Conservation (phyloP, 2,329 filamentous ascomycete genomes). For the Xylariaceae sp. region DNA sequence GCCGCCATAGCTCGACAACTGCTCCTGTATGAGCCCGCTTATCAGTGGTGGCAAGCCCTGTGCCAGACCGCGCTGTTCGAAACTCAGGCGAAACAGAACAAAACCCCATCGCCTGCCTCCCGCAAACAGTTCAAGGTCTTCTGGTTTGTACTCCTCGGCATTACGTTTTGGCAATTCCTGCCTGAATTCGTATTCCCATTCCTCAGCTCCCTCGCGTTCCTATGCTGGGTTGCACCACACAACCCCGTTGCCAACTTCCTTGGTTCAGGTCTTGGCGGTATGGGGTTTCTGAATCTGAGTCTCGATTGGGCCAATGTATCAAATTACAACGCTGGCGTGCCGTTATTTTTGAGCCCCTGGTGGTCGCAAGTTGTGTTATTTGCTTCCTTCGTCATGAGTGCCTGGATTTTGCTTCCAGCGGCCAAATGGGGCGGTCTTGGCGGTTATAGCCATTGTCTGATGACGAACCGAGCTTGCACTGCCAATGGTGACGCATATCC, state of each 20-base stretch:
- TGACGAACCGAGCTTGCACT: constrained; percentile 52
- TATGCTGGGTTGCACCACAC: constrained; percentile 58
- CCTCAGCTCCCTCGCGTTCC: constrained; percentile 53
- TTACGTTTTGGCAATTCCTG: constrained; percentile 57
- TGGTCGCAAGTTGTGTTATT: constrained; percentile 55
- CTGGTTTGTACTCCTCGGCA: constrained; percentile 46
- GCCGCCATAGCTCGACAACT: constrained; percentile 53
- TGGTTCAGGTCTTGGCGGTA: constrained; percentile 55
- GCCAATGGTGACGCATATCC: constrained; percentile 45
- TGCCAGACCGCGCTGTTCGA: constrained; percentile 55
- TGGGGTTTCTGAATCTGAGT: constrained; percentile 55
- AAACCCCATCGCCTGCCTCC: constrained; percentile 43
- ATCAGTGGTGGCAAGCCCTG: constrained; percentile 46
- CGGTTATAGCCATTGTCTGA: constrained; percentile 47
- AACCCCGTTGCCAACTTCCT: constrained; percentile 56
- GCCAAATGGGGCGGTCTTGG: constrained; percentile 54
- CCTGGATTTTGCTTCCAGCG: constrained; percentile 53
- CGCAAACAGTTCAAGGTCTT: constrained; percentile 53
- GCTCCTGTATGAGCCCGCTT: constrained; percentile 52
- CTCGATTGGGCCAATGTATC: constrained; percentile 57
- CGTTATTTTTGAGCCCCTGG: constrained; percentile 50
- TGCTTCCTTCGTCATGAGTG: constrained; percentile 48
- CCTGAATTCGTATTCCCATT: constrained; percentile 57
- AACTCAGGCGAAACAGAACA: constrained; percentile 47
- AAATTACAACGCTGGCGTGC: constrained; percentile 39